phyloP scores from a whole-genome alignment of 768 basidiomycete species.

The Suillus variegatus region DNA sequence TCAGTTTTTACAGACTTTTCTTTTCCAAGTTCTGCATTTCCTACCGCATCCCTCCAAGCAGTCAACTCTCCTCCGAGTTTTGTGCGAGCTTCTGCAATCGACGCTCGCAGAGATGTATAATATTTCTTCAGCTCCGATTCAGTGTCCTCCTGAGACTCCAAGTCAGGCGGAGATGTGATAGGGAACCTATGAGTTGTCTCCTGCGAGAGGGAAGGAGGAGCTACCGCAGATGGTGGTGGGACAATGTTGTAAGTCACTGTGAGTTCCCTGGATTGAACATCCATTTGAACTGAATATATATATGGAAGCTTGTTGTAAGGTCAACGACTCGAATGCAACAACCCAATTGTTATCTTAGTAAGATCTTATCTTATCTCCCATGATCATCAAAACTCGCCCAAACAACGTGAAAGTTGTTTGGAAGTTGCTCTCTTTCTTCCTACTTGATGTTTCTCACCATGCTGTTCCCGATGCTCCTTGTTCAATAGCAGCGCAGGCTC shows the following conservation, averaged over 20 bases:
- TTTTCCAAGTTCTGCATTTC: slow-evolving; percentile 61
- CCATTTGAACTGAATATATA: slow-evolving; percentile 18
- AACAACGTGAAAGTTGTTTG: not conserved
- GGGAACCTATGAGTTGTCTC: slow-evolving; percentile 28
- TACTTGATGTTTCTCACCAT: slow-evolving; percentile 12
- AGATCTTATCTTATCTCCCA: slow-evolving; percentile 23
- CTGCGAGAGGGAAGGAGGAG: slow-evolving; percentile 21
- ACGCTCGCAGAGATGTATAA: slow-evolving; percentile 49
- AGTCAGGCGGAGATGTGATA: slow-evolving; percentile 15
- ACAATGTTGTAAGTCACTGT: slow-evolving; percentile 24
- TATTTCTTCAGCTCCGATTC: slow-evolving; percentile 31
- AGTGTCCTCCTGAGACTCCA: not conserved
- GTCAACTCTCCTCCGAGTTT: slow-evolving; percentile 70
- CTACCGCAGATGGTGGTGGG: slow-evolving; percentile 20
- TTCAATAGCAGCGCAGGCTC: slow-evolving; percentile 52
- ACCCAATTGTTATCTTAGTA: not conserved
- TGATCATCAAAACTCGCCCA: slow-evolving; percentile 8
- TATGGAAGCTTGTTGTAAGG: not conserved
- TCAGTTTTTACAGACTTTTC: slow-evolving; percentile 48
- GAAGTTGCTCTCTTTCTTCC: not conserved
- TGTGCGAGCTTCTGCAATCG: slow-evolving; percentile 53
- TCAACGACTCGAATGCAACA: not conserved
- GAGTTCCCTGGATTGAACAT: slow-evolving; percentile 7
- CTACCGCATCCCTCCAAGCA: slow-evolving; percentile 72
- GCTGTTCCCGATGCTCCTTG: slow-evolving; percentile 47